A percentile compares a stretch with the other conserved stretches of the same genome.
Evolutionary conservation across 805 yeast genomes (phyloP).

Genomic region (Priceomyces carsonii): DNA sequence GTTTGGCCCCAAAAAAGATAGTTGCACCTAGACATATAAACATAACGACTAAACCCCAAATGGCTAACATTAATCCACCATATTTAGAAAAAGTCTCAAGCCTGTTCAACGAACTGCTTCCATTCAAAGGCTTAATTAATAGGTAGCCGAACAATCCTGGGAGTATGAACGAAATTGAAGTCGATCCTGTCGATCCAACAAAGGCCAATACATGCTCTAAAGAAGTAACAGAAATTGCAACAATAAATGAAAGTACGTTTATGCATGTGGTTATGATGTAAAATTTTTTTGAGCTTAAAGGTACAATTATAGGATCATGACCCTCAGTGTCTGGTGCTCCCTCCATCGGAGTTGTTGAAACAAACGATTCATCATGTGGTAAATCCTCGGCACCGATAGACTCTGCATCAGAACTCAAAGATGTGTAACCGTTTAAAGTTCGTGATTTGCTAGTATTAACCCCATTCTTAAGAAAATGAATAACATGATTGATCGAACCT

Average conservation of each 20-base stretch:
- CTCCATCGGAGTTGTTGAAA: slow-evolving; percentile 47
- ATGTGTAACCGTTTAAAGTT: slow-evolving; percentile 17
- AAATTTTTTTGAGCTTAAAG: slow-evolving; percentile 48
- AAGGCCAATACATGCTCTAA: slow-evolving; percentile 69
- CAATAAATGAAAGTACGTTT: slow-evolving; percentile 47
- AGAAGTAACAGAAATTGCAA: slow-evolving; percentile 61
- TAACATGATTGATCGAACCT: slow-evolving; percentile 67
- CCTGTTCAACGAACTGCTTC: slow-evolving; percentile 22
- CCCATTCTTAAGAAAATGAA: slow-evolving; percentile 46
- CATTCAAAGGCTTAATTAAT: slow-evolving; percentile 42
- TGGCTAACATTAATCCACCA: slow-evolving; percentile 44
- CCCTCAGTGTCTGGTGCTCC: slow-evolving; percentile 49
- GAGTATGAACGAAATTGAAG: slow-evolving; percentile 71
- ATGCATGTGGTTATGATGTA: slow-evolving; percentile 49
- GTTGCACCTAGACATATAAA: slow-evolving; percentile 53
- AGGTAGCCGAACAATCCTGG: slow-evolving; percentile 79
- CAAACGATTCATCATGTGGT: slow-evolving; percentile 35
- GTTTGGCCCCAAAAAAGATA: slow-evolving; percentile 42
- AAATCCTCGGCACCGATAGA: slow-evolving; percentile 21
- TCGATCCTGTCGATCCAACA: slow-evolving; percentile 84
- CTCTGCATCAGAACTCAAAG: slow-evolving; percentile 28
- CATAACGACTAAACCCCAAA: slow-evolving; percentile 61
- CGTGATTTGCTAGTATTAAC: slow-evolving; percentile 24
- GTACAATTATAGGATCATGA: slow-evolving; percentile 51
- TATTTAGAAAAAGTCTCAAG: slow-evolving; percentile 34